Evolutionary conservation across 306 rosid genomes (phyloP), one percentile per base, ranked within the genome.

Genomic region (Dryas drummondii): DNA sequence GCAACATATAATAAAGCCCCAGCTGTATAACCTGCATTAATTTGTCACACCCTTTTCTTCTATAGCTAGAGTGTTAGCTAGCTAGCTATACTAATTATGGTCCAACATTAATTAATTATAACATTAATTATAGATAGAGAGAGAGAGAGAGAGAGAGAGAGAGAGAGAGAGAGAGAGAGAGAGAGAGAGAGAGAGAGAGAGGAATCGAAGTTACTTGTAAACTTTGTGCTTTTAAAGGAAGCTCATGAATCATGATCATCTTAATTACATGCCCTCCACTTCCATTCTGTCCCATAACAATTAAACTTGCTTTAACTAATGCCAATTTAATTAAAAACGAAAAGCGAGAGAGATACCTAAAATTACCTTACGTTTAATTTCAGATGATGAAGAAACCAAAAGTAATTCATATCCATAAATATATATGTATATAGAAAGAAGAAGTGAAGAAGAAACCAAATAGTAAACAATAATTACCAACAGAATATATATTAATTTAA

Each of bases 311-410:
- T 32, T 32, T 32, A 32, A 71, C 17, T 17, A 67, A 67, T 68
- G 78, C 54, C 48, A 59, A 51, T 16, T 55, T 52, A 64, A 52
- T 32, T 13, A 47, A 68, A 53, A 46, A 10, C 2, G 37, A 32
- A 32, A 32, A 32, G 37, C 37, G 27, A 45, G 26, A 72, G 47
- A 48, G 57, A 55, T 74, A 81, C 80, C 81, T 58, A 64, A 78
- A 79, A 68, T 83, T 32, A 32, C 37, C 81, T 85, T 86, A 80
- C 74, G 78, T 71, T 17, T 53, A 75, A 46, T 46, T 32, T 32
- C 37, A 46, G 6, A 46, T 46, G 9, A 46, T 22, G 0, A 22
- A 22, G n/a, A n/a, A n/a, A n/a, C n/a, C 22, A 22, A 22, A 22
- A 22, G 22, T 22, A 22, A 1, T n/a, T n/a, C 22, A 22, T 22